A percentile compares a stretch with the other conserved stretches of the same genome.
Evolutionary conservation across 306 rosid genomes (phyloP).

Genomic region (Cucurbita argyrosperma): DNA sequence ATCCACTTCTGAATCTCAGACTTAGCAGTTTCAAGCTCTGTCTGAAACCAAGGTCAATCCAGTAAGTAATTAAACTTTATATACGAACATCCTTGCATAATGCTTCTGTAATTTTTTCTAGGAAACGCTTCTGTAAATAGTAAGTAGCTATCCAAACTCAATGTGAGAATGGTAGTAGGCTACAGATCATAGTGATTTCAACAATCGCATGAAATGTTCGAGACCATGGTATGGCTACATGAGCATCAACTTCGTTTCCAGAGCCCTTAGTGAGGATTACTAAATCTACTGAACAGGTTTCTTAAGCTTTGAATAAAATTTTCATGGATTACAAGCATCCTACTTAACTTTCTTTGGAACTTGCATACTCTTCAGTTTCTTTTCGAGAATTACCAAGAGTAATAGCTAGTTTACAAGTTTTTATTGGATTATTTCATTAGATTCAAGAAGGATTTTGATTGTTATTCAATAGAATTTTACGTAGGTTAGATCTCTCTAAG

Average conservation of each 20-base stretch:
- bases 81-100: not conserved
- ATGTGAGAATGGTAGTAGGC: not conserved
- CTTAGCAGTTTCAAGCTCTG: slow-evolving; percentile 61
- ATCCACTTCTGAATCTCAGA: slow-evolving; percentile 68
- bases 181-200: not conserved
- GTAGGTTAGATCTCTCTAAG: not conserved
- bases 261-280: not conserved
- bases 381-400: not conserved
- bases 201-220: not conserved
- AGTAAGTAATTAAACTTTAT: not conserved
- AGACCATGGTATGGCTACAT: not conserved
- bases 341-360: not conserved
- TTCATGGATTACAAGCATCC: not conserved
- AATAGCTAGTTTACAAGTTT: not conserved
- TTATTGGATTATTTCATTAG: not conserved
- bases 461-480: not conserved
- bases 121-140: not conserved
- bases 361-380: not conserved
- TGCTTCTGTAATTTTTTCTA: not conserved
- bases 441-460: not conserved
- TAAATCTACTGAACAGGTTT: not conserved
- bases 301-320: not conserved
- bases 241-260: not conserved
- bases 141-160: not conserved
- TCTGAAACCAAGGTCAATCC: slow-evolving; percentile 25